Evolutionary conservation across 1,284 basidiomycete genomes (phyloP), one percentile per base, ranked within the genome.

Genomic region (Caloboletus firmus): DNA sequence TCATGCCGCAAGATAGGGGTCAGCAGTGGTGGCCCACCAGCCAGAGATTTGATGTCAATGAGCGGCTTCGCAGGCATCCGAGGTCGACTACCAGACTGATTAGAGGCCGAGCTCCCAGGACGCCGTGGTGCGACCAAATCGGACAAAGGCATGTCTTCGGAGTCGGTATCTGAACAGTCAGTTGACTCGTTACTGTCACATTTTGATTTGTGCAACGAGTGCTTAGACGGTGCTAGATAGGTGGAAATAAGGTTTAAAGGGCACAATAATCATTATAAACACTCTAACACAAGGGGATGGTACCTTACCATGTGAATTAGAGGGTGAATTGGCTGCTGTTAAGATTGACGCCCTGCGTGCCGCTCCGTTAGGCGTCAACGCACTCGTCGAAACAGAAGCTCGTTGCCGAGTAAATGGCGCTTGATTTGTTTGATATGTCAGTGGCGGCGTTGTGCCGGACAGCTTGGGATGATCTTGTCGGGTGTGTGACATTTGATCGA

Each of bases 21-120:
- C 18, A 63, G 55, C 10, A 71, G 45, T 9, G 73, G 72, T 35
- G 65, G 63, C n/a, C 58, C 54, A 42, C 62, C 61, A 11, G 64
- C 58, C 17, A 75, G 49, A 8, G 65, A 60, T n/a, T 69, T 72
- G 52, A 81, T 76, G 55, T 82, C 81, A 24, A 82, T 79, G 24
- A 82, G 70, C 0, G 81, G 81, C 58, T 78, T 80, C 12, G 67
- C 31, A 12, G 73, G 74, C 46, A 66, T 62, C 28, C 72, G 68
- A 35, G 63, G 59, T 32, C 64, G 67, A 20, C 56, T 67, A 59
- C 59, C 64, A 65, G 51, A 71, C 55, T 43, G 59, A 57, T 56
- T 64, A 62, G 74, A 86, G 60, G 65, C 72, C 44, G 71, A 70
- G 59, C 69, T 79, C 6, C 75, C 76, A 17, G 79, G 78, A 34